phyloP scores from a whole-genome alignment of 2,329 filamentous ascomycete genomes.

The Monosporascus ibericus region DNA sequence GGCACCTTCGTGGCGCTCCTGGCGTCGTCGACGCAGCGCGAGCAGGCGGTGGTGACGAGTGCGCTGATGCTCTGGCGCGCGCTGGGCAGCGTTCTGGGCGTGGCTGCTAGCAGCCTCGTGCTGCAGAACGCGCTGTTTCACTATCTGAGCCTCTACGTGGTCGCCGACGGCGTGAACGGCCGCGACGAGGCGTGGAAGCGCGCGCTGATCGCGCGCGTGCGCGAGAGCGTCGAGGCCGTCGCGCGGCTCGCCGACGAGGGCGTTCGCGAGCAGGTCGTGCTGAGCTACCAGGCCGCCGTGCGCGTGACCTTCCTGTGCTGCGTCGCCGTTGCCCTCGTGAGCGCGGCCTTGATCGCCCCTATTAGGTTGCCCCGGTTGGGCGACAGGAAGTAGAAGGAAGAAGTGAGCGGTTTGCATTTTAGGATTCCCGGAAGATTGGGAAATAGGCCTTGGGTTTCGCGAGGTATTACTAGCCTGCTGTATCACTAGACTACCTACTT shows the following conservation, averaged over 20 bases:
- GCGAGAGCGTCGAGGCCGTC: constrained; percentile 50
- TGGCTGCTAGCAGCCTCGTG: constrained; percentile 64
- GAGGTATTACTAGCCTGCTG: background rate
- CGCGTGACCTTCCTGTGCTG: constrained; percentile 40
- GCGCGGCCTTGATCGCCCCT: constrained; percentile 40
- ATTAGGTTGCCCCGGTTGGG: constrained; percentile 50
- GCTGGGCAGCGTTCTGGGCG: constrained; percentile 67
- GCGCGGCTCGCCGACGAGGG: constrained; percentile 31
- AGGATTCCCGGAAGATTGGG: no score
- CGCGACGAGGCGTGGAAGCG: constrained; percentile 47
- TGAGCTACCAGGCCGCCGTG: constrained; percentile 48
- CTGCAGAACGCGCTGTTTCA: constrained; percentile 63
- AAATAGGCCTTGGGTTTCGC: background rate
- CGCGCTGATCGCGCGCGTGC: constrained; percentile 44
- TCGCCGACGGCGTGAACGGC: background rate
- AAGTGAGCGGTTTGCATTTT: no score
- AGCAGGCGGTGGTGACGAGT: constrained; percentile 63
- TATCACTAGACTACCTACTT: no score
- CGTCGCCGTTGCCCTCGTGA: constrained; percentile 40
- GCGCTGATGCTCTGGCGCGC: constrained; percentile 68
- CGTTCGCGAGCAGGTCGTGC: constrained; percentile 48
- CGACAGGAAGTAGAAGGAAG: constrained; percentile 27
- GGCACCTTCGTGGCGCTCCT: constrained; percentile 59
- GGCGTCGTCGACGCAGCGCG: constrained; percentile 49
- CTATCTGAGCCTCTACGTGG: constrained; percentile 54